Evolutionary conservation across 1,284 basidiomycete genomes (phyloP).

Genomic region (Trichosporon asahii): DNA sequence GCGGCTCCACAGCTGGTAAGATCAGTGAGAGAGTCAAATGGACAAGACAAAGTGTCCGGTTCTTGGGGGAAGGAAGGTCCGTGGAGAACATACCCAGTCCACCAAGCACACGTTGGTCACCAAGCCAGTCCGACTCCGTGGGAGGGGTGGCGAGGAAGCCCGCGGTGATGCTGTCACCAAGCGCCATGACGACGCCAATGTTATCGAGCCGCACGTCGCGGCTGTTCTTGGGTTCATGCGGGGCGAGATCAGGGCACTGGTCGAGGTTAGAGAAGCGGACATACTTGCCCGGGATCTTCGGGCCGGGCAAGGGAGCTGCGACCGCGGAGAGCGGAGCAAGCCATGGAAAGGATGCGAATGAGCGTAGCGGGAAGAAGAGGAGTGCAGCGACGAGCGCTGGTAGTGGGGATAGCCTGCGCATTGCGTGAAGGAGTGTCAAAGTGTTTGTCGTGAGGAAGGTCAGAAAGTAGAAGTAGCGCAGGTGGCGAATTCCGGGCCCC

Average conservation of each 20-base stretch:
- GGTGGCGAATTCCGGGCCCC: constrained; percentile 8
- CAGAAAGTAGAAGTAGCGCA: neutral
- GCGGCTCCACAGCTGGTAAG: too few relatives aligned
- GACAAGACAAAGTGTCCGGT: too few relatives aligned
- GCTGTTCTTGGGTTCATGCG: neutral
- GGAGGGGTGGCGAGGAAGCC: constrained; percentile 38
- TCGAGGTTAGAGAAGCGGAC: neutral
- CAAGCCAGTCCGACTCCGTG: constrained; percentile 14
- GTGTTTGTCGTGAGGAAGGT: neutral
- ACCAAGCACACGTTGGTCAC: neutral
- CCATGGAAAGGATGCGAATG: neutral
- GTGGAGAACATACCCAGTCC: neutral
- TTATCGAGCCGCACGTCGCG: constrained; percentile 43
- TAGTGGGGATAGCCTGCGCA: neutral
- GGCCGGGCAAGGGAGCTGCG: neutral
- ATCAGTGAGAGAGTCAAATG: too few relatives aligned
- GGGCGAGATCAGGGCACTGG: neutral
- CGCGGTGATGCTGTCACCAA: constrained; percentile 52
- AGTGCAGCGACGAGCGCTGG: neutral
- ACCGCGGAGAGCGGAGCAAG: neutral
- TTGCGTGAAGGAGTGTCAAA: neutral
- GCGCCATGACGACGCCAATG: constrained; percentile 47
- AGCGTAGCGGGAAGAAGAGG: neutral
- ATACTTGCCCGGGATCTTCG: neutral
- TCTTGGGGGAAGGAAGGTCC: too few relatives aligned